These are phyloP conservation scores for Nothopassalora personata DNA, from an alignment of 2,329 filamentous ascomycete species.

Conservation along the genomic window DNA sequence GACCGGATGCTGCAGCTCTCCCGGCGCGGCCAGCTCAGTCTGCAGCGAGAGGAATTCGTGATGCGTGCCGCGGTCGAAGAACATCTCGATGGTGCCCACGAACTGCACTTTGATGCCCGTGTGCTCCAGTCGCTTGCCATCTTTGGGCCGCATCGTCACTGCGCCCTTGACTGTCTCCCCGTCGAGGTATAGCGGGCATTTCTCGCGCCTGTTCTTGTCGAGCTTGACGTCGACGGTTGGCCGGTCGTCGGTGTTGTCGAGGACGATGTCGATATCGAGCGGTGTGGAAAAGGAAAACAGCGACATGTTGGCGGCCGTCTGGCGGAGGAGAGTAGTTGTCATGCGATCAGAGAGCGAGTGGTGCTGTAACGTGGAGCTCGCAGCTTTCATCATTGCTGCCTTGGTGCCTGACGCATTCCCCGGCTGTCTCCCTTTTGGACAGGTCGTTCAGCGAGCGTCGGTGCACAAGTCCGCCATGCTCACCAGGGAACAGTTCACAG, in stretches of 20 bases:
- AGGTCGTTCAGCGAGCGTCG: background rate
- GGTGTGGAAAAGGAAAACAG: constrained; percentile 94
- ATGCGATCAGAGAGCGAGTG: background rate
- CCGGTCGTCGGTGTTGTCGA: constrained; percentile 90
- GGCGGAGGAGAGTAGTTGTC: background rate
- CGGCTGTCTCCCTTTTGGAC: too few species aligned
- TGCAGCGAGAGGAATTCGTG: constrained; percentile 98
- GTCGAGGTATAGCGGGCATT: constrained; percentile 94
- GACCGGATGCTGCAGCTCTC: constrained; percentile 96
- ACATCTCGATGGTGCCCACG: constrained; percentile 99
- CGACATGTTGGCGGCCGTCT: constrained; percentile 58
- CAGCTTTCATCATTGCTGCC: background rate
- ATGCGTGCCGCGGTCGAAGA: constrained; percentile 98
- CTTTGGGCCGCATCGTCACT: constrained; percentile 91
- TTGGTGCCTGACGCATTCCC: background rate
- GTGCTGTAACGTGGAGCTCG: background rate
- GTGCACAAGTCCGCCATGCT: constrained; percentile 18
- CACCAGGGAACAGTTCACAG: constrained; percentile 18
- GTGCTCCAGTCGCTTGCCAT: constrained; percentile 95
- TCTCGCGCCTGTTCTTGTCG: constrained; percentile 95
- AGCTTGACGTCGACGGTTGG: constrained; percentile 96
- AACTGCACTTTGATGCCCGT: constrained; percentile 99
- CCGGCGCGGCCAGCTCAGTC: constrained; percentile 92
- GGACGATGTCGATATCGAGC: constrained; percentile 97
- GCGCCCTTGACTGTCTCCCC: constrained; percentile 96